Percentiles rank a stretch among this genome's conserved stretches.
phyloP scores from a whole-genome alignment of 2,329 filamentous ascomycete species.

The Tolypocladium tundrense region DNA sequence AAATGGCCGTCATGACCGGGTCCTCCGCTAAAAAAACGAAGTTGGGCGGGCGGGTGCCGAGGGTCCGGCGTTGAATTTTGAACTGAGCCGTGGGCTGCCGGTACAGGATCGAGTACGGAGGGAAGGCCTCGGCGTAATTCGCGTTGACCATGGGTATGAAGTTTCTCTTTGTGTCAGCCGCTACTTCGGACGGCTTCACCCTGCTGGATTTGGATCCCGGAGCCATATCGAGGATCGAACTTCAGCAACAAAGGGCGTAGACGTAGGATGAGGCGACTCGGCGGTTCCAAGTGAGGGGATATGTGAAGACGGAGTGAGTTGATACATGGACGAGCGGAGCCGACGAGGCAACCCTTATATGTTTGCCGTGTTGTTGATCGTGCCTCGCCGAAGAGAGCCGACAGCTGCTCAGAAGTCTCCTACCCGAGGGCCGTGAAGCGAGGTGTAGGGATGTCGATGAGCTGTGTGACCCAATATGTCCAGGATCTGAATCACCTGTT shows the following conservation, averaged over 20 bases:
- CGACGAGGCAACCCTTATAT: constrained; percentile 5
- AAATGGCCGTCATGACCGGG: constrained; percentile 49
- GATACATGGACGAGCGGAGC: constrained; percentile 7
- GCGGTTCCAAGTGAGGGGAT: not conserved
- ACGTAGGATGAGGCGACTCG: not conserved
- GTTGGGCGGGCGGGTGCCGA: constrained; percentile 27
- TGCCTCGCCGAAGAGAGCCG: not conserved
- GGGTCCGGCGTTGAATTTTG: constrained; percentile 23
- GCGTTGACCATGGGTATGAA: constrained; percentile 56
- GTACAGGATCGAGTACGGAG: constrained; percentile 49
- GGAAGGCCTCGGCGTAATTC: constrained; percentile 43
- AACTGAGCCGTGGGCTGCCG: constrained; percentile 38
- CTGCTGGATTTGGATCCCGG: constrained; percentile 19
- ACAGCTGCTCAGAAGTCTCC: not conserved
- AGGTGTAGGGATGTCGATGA: constrained; percentile 17
- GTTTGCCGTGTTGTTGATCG: not conserved
- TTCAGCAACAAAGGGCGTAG: not conserved
- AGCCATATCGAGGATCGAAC: constrained; percentile 16
- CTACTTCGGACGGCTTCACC: constrained; percentile 47
- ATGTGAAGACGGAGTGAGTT: constrained; percentile 1
- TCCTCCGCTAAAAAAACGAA: constrained; percentile 46
- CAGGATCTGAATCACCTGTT: constrained; percentile 25
- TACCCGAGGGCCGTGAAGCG: constrained; percentile 10
- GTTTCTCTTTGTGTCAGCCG: constrained; percentile 60
- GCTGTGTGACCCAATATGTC: constrained; percentile 25